Conservation (phyloP, 352 stramenopile species). For the Globisporangium emineosum region DNA sequence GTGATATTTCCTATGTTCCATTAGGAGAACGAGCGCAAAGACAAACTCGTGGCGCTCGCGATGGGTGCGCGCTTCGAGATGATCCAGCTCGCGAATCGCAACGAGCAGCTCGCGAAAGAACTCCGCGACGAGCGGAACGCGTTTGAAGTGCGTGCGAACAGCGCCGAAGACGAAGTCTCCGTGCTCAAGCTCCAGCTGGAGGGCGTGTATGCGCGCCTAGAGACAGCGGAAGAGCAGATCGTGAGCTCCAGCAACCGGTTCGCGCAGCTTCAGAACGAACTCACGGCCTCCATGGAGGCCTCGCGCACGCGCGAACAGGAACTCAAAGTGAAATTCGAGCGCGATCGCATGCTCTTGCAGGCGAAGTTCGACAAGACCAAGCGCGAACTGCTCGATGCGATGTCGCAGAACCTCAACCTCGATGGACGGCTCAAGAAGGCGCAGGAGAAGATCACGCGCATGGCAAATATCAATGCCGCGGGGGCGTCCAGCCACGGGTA, state of each 20-base stretch:
- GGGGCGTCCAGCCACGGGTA: background rate
- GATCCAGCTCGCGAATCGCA: slow-evolving; percentile 45
- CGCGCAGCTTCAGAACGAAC: slow-evolving; percentile 25
- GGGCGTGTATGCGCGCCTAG: slow-evolving; percentile 38
- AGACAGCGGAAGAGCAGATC: slow-evolving; percentile 33
- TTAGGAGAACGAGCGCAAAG: slow-evolving; percentile 64
- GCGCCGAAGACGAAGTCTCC: slow-evolving; percentile 34
- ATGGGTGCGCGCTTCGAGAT: slow-evolving; percentile 81
- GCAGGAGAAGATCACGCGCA: slow-evolving; percentile 67
- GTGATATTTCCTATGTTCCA: background rate
- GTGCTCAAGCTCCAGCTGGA: slow-evolving; percentile 47
- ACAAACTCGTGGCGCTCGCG: slow-evolving; percentile 67
- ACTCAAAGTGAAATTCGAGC: slow-evolving; percentile 37
- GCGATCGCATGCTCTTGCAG: slow-evolving; percentile 42
- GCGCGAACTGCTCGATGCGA: slow-evolving; percentile 67
- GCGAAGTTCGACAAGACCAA: slow-evolving; percentile 74
- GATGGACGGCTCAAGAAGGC: slow-evolving; percentile 60
- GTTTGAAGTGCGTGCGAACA: slow-evolving; percentile 23
- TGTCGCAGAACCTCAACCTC: slow-evolving; percentile 59
- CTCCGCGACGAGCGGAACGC: slow-evolving; percentile 25
- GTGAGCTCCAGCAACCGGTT: slow-evolving; percentile 22
- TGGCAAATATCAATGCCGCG: slow-evolving; percentile 18
- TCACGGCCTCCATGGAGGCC: slow-evolving; percentile 25
- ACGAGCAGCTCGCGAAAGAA: slow-evolving; percentile 33
- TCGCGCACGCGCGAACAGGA: slow-evolving; percentile 39